A percentile compares a stretch with the other conserved stretches of the same genome.
Conservation (phyloP, 805 yeast genomes). For the Tetrapisispora pingtungensis region DNA sequence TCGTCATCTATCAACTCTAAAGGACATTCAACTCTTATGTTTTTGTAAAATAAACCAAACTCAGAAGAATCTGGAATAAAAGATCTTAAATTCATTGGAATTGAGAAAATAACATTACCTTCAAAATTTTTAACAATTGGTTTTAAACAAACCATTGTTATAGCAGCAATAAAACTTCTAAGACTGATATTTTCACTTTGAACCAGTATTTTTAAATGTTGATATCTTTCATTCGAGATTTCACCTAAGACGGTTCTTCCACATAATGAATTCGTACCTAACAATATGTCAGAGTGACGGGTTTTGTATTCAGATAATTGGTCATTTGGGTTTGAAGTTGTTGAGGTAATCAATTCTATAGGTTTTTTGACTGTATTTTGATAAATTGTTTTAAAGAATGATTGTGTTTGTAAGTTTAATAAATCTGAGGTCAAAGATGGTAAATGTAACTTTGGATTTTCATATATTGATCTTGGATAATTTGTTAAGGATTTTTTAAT, state of each 20-base stretch:
- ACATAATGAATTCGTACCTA: slow-evolving; percentile 13
- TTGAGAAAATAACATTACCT: slow-evolving; percentile 15
- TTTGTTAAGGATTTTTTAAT: not conserved
- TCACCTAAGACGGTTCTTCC: slow-evolving; percentile 16
- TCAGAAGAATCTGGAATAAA: slow-evolving; percentile 6
- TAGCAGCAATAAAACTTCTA: slow-evolving; percentile 20
- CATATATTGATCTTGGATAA: slow-evolving; percentile 21
- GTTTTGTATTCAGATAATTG: slow-evolving; percentile 6
- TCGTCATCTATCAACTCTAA: slow-evolving; percentile 16
- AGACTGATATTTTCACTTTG: slow-evolving; percentile 15
- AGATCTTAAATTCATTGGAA: slow-evolving; percentile 19
- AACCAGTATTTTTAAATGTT: not conserved
- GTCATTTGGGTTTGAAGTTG: slow-evolving; percentile 3
- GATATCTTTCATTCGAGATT: not conserved
- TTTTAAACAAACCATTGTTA: slow-evolving; percentile 22
- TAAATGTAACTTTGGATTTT: slow-evolving; percentile 17
- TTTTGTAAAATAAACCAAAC: slow-evolving; percentile 20
- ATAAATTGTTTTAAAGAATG: slow-evolving; percentile 20
- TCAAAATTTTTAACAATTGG: slow-evolving; percentile 14
- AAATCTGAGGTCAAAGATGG: slow-evolving; percentile 20
- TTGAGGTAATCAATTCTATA: slow-evolving; percentile 10
- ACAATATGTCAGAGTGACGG: slow-evolving; percentile 8
- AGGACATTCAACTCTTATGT: slow-evolving; percentile 21
- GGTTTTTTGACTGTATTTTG: slow-evolving; percentile 20
- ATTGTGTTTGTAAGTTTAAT: slow-evolving; percentile 21